A percentile compares a stretch with the other conserved stretches of the same genome.
Evolutionary conservation across 1,284 basidiomycete genomes (phyloP).

Genomic region (Moniliophthora roreri): DNA sequence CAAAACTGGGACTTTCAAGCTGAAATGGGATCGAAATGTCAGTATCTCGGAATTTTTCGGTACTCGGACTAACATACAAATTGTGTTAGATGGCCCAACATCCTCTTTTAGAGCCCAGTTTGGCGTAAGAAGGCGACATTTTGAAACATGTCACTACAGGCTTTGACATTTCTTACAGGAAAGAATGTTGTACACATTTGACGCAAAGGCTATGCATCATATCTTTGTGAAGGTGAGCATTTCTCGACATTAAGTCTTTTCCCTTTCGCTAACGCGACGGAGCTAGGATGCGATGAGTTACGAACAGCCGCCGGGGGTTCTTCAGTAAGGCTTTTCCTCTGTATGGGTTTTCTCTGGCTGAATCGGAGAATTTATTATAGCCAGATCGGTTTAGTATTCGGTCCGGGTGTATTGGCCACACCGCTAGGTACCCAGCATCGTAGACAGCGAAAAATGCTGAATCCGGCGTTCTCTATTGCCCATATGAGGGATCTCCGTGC

Average conservation of each 20-base stretch:
- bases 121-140: too few species aligned
- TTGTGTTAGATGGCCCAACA: too few species aligned
- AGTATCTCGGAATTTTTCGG: too few species aligned
- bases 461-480: constrained; percentile 13
- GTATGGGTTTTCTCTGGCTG: neutral
- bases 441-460: constrained; percentile 14
- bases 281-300: neutral
- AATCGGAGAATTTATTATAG: neutral
- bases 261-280: neutral
- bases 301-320: too few species aligned
- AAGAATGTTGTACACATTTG: constrained; percentile 27
- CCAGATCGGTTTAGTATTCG: neutral
- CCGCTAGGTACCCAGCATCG: constrained; percentile 8
- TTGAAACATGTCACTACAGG: too few species aligned
- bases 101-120: too few species aligned
- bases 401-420: neutral
- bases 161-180: constrained; percentile 15
- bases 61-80: too few species aligned
- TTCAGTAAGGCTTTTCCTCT: neutral
- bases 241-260: neutral
- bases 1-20: too few species aligned
- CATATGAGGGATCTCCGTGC: constrained; percentile 10
- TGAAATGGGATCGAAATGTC: too few species aligned
- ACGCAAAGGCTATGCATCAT: constrained; percentile 32
- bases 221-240: constrained; percentile 27